Evolutionary conservation across 148 eudicot genomes (phyloP).

Genomic region (Arctostaphylos glauca): DNA sequence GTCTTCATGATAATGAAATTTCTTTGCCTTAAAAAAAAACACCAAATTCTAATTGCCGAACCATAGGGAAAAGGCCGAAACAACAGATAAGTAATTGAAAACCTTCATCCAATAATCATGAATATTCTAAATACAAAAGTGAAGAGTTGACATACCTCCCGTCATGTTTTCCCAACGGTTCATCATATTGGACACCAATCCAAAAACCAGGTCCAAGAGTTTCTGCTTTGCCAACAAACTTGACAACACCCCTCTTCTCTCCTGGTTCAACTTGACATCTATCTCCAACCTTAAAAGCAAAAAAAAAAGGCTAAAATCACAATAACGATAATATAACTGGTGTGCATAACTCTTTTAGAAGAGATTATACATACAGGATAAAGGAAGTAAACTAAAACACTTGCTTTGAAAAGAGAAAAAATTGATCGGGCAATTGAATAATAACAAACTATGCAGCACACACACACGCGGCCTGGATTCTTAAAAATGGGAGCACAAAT

Average conservation of each 20-base stretch:
- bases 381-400: neutral
- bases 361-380: neutral
- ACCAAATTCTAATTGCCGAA: neutral
- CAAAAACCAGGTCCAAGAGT: constrained; percentile 85
- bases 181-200: constrained; percentile 95
- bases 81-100: neutral
- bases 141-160: constrained; percentile 62
- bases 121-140: neutral
- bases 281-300: constrained; percentile 65
- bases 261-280: constrained; percentile 98
- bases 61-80: neutral
- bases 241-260: constrained; percentile 85
- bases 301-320: constrained; percentile 3
- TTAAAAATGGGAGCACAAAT: no score
- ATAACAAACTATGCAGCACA: neutral
- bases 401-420: neutral
- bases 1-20: no score
- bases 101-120: neutral
- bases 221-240: constrained; percentile 85
- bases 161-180: constrained; percentile 94
- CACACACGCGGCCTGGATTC: no score
- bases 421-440: neutral
- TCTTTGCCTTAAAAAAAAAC: no score
- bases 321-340: neutral
- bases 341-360: neutral